Conservation (phyloP, 768 basidiomycete genomes). For the Tubosaeta sp. region DNA sequence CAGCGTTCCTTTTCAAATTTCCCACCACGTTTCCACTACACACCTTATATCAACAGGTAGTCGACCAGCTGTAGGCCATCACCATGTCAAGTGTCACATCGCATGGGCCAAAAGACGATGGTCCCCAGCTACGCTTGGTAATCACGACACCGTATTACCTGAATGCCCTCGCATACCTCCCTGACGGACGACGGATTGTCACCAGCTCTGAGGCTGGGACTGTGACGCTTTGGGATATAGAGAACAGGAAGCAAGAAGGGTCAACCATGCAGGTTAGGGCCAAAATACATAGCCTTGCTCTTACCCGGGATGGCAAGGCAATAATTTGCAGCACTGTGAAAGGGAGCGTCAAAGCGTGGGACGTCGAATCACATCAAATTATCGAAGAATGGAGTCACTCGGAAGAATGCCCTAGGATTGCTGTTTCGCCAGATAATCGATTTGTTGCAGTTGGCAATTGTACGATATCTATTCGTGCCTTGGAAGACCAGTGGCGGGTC, state of each 20-base stretch:
- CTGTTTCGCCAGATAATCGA: background rate
- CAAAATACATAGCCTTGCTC: background rate
- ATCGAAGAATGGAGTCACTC: slow-evolving; percentile 2
- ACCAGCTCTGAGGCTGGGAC: background rate
- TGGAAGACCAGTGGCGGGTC: background rate
- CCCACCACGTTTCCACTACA: background rate
- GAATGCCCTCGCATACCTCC: background rate
- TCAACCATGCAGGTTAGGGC: background rate
- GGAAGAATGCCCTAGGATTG: background rate
- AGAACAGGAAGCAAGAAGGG: background rate
- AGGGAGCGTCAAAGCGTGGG: slow-evolving; percentile 3
- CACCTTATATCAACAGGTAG: background rate
- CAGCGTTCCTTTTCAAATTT: too few relatives aligned
- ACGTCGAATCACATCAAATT: background rate
- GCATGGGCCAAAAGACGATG: background rate
- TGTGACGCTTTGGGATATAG: background rate
- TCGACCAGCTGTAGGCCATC: background rate
- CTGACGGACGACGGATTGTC: background rate
- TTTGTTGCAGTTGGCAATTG: background rate
- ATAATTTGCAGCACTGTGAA: background rate
- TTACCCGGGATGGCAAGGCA: background rate
- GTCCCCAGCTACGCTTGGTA: background rate
- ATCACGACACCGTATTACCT: background rate
- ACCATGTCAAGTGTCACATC: background rate
- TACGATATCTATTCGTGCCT: background rate